phyloP scores from a whole-genome alignment of 139 green algal genomes.

The Chlamydomonas urium region DNA sequence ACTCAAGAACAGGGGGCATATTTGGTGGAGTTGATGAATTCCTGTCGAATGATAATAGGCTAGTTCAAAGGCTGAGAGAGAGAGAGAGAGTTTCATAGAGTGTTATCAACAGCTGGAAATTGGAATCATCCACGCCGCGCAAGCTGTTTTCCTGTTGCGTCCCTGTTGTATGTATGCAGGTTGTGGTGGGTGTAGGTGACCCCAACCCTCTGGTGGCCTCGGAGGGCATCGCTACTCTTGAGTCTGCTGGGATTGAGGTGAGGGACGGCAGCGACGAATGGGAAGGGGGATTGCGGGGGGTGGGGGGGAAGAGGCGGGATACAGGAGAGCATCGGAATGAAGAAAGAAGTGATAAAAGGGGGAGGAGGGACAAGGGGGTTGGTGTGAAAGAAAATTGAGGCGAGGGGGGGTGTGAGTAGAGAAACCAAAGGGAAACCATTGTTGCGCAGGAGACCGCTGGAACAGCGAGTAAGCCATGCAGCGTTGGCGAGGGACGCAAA shows the following conservation, averaged over 20 bases:
- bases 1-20: no score
- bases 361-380: neutral
- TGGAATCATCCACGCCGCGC: no score
- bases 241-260: constrained; percentile 59
- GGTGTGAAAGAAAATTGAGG: neutral
- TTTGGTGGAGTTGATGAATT: no score
- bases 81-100: no score
- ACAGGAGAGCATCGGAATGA: neutral
- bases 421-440: neutral
- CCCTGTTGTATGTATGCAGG: no score
- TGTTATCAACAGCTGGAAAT: no score
- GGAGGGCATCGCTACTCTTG: constrained; percentile 61
- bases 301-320: no score
- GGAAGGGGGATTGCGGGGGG: neutral
- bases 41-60: no score
- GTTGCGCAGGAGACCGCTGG: neutral
- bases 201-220: constrained; percentile 88
- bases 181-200: constrained; percentile 84
- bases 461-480: neutral
- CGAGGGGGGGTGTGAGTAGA: neutral
- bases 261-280: neutral
- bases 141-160: no score
- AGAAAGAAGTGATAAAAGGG: neutral
- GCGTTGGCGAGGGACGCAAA: neutral
- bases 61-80: no score